Evolutionary conservation across 2,329 filamentous ascomycete genomes (phyloP).

Genomic region (Pseudocercospora ulei): DNA sequence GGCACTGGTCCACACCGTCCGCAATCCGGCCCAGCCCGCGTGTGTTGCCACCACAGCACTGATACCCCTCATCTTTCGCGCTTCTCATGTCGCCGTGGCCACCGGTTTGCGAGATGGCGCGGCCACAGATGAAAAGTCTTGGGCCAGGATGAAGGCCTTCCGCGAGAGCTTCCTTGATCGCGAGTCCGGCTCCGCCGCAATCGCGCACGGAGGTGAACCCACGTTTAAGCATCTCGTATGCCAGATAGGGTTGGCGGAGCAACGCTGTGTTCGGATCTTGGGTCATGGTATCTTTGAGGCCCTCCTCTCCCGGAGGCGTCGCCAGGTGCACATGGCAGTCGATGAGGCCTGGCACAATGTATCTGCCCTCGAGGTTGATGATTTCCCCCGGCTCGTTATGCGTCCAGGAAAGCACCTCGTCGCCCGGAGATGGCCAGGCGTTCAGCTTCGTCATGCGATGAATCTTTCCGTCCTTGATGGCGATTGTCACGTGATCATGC

Average conservation of each 20-base stretch:
- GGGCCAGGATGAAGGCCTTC: slow-evolving; percentile 50
- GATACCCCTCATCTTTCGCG: slow-evolving; percentile 38
- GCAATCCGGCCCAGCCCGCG: slow-evolving; percentile 41
- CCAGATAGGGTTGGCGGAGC: slow-evolving; percentile 44
- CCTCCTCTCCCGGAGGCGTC: slow-evolving; percentile 39
- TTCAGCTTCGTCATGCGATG: slow-evolving; percentile 29
- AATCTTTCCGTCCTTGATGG: slow-evolving; percentile 28
- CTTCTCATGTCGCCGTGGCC: slow-evolving; percentile 50
- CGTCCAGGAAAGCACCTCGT: slow-evolving; percentile 29
- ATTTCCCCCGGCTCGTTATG: slow-evolving; percentile 24
- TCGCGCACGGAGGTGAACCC: slow-evolving; percentile 53
- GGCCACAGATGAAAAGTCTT: slow-evolving; percentile 47
- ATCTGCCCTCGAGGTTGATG: slow-evolving; percentile 40
- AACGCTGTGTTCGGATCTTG: slow-evolving; percentile 36
- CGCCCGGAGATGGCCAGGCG: slow-evolving; percentile 21
- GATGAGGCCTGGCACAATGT: slow-evolving; percentile 45
- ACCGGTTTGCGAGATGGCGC: slow-evolving; percentile 50
- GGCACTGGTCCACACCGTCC: slow-evolving; percentile 49
- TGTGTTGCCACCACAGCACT: slow-evolving; percentile 43
- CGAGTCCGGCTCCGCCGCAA: slow-evolving; percentile 48
- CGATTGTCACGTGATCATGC: slow-evolving; percentile 29
- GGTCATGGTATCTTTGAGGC: slow-evolving; percentile 34
- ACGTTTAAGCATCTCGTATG: slow-evolving; percentile 45
- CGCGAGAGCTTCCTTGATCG: slow-evolving; percentile 49
- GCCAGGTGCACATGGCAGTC: slow-evolving; percentile 46